These are phyloP conservation scores for Trifolium pratense DNA, from an alignment of 306 rosid genomes.

Conservation along the genomic window DNA sequence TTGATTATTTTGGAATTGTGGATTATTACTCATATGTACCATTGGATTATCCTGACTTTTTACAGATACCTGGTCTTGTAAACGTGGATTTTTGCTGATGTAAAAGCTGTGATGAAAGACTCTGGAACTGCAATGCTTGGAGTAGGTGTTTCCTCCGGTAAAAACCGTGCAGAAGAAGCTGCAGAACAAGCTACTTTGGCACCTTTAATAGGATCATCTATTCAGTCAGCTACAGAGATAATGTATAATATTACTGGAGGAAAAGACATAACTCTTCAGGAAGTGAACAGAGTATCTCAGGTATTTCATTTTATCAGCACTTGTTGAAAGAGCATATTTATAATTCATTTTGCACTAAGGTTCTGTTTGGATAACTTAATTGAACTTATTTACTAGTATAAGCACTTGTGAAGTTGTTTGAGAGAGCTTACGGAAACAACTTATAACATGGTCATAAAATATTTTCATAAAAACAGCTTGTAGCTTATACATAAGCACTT, in stretches of 20 bases:
- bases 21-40: no score
- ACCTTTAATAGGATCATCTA: constrained; percentile 91
- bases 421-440: not conserved
- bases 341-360: constrained; percentile 20
- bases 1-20: no score
- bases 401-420: not conserved
- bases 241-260: constrained; percentile 97
- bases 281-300: constrained; percentile 97
- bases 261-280: constrained; percentile 93
- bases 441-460: no score
- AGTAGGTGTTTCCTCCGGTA: constrained; percentile 92
- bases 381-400: not conserved
- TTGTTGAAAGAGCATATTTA: constrained; percentile 8
- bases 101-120: constrained; percentile 94
- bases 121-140: constrained; percentile 99
- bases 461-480: no score
- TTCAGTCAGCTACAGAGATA: constrained; percentile 90
- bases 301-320: constrained; percentile 48
- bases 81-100: constrained; percentile 99
- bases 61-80: constrained; percentile 94
- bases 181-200: constrained; percentile 98
- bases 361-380: not conserved
- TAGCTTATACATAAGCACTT: not conserved
- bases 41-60: constrained; percentile 3
- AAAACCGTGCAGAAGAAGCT: constrained; percentile 98